Conservation (phyloP, 1,284 basidiomycete genomes). For the Ustilago cynodontis region DNA sequence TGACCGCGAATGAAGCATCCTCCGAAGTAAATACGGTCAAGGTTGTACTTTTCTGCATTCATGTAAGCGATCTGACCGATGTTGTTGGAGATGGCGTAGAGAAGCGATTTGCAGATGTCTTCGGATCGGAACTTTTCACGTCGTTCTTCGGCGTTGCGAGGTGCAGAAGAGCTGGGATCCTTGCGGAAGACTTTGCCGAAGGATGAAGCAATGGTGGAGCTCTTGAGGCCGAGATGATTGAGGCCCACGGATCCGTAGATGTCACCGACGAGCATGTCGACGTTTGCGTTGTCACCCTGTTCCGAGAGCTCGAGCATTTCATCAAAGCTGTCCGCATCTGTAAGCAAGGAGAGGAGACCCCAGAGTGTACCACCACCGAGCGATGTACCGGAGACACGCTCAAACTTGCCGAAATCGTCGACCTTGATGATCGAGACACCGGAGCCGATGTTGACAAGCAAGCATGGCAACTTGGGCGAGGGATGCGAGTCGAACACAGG, state of each 20-base stretch:
- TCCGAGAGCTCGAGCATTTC: slow-evolving; percentile 97
- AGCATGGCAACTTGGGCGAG: slow-evolving; percentile 83
- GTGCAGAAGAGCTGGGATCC: slow-evolving; percentile 47
- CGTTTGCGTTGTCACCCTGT: slow-evolving; percentile 89
- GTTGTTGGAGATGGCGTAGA: slow-evolving; percentile 98
- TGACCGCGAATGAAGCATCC: slow-evolving; percentile 99
- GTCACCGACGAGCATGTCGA: slow-evolving; percentile 99
- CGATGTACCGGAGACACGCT: slow-evolving; percentile 96
- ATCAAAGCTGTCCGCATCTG: slow-evolving; percentile 95
- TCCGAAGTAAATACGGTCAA: slow-evolving; percentile 98
- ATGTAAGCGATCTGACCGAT: slow-evolving; percentile 99
- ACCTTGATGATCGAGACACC: slow-evolving; percentile 98
- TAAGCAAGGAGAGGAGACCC: slow-evolving; percentile 93
- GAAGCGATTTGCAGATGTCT: slow-evolving; percentile 87
- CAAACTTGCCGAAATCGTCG: slow-evolving; percentile 92
- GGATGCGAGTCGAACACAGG: slow-evolving; percentile 86
- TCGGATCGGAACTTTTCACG: slow-evolving; percentile 85
- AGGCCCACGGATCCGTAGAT: slow-evolving; percentile 88
- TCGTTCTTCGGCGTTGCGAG: slow-evolving; percentile 45
- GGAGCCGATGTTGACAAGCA: slow-evolving; percentile 97
- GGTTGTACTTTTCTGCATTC: slow-evolving; percentile 98
- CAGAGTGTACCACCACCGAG: slow-evolving; percentile 99
- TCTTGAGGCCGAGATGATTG: slow-evolving; percentile 81
- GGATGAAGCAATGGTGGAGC: slow-evolving; percentile 95
- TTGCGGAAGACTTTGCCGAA: slow-evolving; percentile 99